Percentiles rank a stretch among this genome's conserved stretches.
Evolutionary conservation across 208 protist genomes (phyloP).

Genomic region (Trypanosoma platydactyli): DNA sequence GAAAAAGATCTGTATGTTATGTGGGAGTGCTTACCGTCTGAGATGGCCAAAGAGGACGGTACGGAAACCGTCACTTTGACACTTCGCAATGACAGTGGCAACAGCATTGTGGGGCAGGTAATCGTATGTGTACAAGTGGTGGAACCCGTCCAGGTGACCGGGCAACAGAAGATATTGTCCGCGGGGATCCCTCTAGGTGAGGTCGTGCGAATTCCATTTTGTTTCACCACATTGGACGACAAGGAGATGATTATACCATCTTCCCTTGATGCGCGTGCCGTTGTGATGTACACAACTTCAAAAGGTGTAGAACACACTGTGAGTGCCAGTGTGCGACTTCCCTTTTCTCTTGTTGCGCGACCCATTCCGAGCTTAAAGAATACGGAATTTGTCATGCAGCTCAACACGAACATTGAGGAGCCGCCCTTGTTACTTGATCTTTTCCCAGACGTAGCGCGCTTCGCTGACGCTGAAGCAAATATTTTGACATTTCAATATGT

Average conservation of each 20-base stretch:
- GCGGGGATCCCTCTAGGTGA: constrained; percentile 30
- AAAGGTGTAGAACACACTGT: constrained; percentile 39
- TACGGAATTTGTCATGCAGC: constrained; percentile 74
- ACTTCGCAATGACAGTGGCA: constrained; percentile 1
- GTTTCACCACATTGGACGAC: constrained; percentile 33
- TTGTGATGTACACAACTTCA: constrained; percentile 46
- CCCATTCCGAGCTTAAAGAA: constrained; percentile 72
- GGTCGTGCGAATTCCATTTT: constrained; percentile 43
- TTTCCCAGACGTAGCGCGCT: constrained; percentile 79
- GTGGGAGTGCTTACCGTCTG: constrained; percentile 7
- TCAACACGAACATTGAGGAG: constrained; percentile 85
- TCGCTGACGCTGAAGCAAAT: constrained; percentile 48
- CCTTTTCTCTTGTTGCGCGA: constrained; percentile 64
- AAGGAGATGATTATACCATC: constrained; percentile 69
- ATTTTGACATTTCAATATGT: constrained; percentile 82
- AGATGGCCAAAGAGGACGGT: background rate
- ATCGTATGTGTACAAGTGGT: constrained; percentile 47
- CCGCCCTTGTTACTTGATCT: constrained; percentile 73
- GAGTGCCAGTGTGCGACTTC: constrained; percentile 39
- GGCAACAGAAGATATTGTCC: constrained; percentile 26
- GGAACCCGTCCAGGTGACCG: constrained; percentile 44
- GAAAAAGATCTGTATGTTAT: constrained; percentile 20
- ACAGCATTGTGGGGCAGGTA: constrained; percentile 17
- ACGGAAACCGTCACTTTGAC: constrained; percentile 8
- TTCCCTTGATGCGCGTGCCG: constrained; percentile 56